Evolutionary conservation across 2,329 filamentous ascomycete genomes (phyloP).

Genomic region (Metarhizium anisopliae): DNA sequence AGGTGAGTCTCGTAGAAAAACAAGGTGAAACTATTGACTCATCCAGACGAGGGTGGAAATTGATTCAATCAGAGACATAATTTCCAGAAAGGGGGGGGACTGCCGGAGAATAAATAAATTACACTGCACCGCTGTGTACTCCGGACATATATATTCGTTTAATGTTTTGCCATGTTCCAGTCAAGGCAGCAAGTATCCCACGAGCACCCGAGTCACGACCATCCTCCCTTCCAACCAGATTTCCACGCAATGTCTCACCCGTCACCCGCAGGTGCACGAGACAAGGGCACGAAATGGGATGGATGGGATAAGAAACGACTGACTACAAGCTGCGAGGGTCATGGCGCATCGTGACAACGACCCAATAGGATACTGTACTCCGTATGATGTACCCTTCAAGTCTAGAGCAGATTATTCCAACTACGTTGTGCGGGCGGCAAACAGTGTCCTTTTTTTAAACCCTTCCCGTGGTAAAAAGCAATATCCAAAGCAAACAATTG

Average conservation of each 20-base stretch:
- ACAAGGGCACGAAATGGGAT: slow-evolving; percentile 1
- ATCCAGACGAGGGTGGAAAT: not conserved
- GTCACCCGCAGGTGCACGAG: slow-evolving; percentile 4
- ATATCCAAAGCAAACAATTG: not conserved
- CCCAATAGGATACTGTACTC: too few species aligned
- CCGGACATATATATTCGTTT: too few species aligned
- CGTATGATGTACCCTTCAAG: not conserved
- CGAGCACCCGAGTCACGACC: not conserved
- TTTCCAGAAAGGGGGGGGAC: not conserved
- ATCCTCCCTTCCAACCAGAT: not conserved
- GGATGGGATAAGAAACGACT: not conserved
- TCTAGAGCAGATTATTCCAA: not conserved
- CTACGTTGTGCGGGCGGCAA: not conserved
- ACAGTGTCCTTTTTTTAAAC: too few species aligned
- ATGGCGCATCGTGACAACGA: not conserved
- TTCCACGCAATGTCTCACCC: slow-evolving; percentile 2
- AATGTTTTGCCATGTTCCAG: not conserved
- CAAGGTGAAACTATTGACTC: too few species aligned
- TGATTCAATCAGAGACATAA: not conserved
- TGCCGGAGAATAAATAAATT: not conserved
- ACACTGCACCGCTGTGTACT: too few species aligned
- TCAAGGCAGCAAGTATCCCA: not conserved
- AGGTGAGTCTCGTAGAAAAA: not conserved
- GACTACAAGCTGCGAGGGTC: not conserved
- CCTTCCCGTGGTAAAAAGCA: not conserved